Evolutionary conservation across 1,284 basidiomycete genomes (phyloP).

Genomic region (Amylostereum areolatum): DNA sequence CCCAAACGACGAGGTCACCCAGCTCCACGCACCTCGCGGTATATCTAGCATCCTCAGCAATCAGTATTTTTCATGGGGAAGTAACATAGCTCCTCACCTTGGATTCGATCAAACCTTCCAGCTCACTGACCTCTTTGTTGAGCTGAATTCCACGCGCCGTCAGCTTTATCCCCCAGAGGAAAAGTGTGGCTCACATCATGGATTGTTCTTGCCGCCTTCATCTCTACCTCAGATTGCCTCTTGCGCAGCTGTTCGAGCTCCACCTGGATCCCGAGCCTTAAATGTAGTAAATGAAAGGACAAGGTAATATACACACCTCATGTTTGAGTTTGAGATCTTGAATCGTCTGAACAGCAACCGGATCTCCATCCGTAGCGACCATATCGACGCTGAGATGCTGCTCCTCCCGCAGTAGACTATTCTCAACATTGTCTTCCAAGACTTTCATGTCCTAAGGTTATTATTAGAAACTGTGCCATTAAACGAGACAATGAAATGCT

Average conservation of each 20-base stretch:
- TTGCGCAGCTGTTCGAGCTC: constrained; percentile 70
- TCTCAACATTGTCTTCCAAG: constrained; percentile 73
- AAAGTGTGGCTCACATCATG: constrained; percentile 51
- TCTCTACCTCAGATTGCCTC: constrained; percentile 60
- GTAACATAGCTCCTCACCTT: constrained; percentile 46
- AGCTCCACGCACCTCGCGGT: constrained; percentile 59
- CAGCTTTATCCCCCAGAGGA: not conserved
- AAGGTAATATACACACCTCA: constrained; percentile 39
- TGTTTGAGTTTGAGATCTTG: constrained; percentile 45
- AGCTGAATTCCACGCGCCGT: constrained; percentile 50
- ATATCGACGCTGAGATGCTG: no score
- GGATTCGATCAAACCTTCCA: constrained; percentile 84
- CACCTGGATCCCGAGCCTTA: constrained; percentile 4
- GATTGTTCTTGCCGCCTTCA: constrained; percentile 63
- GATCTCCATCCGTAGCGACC: no score
- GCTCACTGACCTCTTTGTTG: constrained; percentile 86
- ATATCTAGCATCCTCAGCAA: constrained; percentile 50
- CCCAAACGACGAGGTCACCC: constrained; percentile 6
- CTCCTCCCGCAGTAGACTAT: constrained; percentile 50
- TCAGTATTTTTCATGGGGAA: not conserved
- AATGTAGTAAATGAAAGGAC: no score
- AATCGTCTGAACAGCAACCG: no score
- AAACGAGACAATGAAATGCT: constrained; percentile 7
- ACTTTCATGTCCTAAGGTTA: constrained; percentile 55
- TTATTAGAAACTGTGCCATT: not conserved